A percentile compares a stretch with the other conserved stretches of the same genome.
Evolutionary conservation across 2,329 filamentous ascomycete genomes (phyloP).

Genomic region (Trichoderma arundinaceum): DNA sequence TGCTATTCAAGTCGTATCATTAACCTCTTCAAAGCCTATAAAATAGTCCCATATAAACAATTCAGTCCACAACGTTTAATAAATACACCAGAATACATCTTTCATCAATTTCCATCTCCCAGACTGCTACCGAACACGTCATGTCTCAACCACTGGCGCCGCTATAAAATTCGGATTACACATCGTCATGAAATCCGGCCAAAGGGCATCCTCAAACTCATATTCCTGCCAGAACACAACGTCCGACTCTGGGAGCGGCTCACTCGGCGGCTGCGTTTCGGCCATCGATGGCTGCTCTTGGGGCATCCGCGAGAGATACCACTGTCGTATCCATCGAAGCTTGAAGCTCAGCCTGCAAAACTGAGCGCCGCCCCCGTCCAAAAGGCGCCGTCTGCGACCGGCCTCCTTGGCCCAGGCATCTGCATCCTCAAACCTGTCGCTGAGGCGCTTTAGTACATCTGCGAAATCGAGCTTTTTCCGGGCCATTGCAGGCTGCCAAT

Average conservation of each 20-base stretch:
- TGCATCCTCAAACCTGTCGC: constrained; percentile 43
- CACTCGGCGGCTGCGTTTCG: constrained; percentile 26
- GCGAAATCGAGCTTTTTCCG: constrained; percentile 45
- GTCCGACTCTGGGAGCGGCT: constrained; percentile 11
- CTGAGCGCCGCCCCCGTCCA: constrained; percentile 42
- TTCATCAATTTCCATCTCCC: not conserved
- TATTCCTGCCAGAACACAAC: constrained; percentile 34
- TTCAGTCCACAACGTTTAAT: too few relatives aligned
- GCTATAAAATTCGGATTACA: constrained; percentile 26
- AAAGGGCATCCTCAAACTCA: constrained; percentile 41
- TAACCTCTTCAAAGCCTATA: not conserved
- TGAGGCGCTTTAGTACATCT: constrained; percentile 38
- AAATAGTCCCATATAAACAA: not conserved
- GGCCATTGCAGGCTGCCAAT: constrained; percentile 47
- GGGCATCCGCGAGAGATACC: constrained; percentile 42
- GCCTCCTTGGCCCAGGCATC: constrained; percentile 38
- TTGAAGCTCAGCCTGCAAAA: constrained; percentile 45
- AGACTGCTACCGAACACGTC: not conserved
- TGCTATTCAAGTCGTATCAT: too few relatives aligned
- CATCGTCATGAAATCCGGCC: constrained; percentile 39
- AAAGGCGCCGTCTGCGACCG: constrained; percentile 37
- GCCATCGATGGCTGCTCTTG: constrained; percentile 33
- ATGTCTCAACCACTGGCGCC: not conserved
- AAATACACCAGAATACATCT: too few relatives aligned
- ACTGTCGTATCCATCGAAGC: constrained; percentile 49